Conservation (phyloP, 1,284 basidiomycete species). For the Moniliella sp. region DNA sequence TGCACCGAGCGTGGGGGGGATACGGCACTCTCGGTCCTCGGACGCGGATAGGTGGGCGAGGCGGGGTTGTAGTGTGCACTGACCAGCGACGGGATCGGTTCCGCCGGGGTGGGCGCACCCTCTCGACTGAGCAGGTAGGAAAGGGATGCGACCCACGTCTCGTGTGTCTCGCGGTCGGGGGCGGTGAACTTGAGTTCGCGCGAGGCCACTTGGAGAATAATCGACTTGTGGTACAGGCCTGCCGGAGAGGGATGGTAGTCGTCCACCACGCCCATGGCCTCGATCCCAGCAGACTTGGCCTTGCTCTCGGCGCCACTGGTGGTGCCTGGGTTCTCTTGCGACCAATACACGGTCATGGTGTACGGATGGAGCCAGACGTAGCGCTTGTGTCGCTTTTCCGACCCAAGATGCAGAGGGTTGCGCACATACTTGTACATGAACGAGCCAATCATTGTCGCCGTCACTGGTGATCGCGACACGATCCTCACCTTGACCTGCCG, state of each 20-base stretch:
- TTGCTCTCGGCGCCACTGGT: constrained; percentile 66
- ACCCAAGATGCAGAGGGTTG: constrained; percentile 66
- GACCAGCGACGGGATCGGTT: background rate
- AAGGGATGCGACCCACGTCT: constrained; percentile 62
- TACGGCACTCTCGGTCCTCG: background rate
- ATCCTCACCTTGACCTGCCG: constrained; percentile 12
- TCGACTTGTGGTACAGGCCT: constrained; percentile 72
- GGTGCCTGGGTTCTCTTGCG: constrained; percentile 72
- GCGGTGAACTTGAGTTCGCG: constrained; percentile 96
- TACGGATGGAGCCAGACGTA: constrained; percentile 99
- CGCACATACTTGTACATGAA: constrained; percentile 95
- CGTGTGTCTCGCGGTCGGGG: constrained; percentile 74
- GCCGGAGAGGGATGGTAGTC: constrained; percentile 82
- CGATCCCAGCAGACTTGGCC: constrained; percentile 94
- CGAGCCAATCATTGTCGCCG: constrained; percentile 98
- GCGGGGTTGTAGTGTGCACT: background rate
- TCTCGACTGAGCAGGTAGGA: constrained; percentile 15
- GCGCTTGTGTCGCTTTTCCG: constrained; percentile 69
- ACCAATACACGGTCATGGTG: constrained; percentile 94
- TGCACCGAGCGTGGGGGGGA: background rate
- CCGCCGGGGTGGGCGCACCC: constrained; percentile 1
- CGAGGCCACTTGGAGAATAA: constrained; percentile 72
- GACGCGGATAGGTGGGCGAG: background rate
- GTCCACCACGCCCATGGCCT: constrained; percentile 64
- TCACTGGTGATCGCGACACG: constrained; percentile 55